A percentile compares a stretch with the other conserved stretches of the same genome.
These are phyloP conservation scores for Myriosclerotinia curreyana DNA, from an alignment of 2,329 filamentous ascomycete species.

Conservation along the genomic window DNA sequence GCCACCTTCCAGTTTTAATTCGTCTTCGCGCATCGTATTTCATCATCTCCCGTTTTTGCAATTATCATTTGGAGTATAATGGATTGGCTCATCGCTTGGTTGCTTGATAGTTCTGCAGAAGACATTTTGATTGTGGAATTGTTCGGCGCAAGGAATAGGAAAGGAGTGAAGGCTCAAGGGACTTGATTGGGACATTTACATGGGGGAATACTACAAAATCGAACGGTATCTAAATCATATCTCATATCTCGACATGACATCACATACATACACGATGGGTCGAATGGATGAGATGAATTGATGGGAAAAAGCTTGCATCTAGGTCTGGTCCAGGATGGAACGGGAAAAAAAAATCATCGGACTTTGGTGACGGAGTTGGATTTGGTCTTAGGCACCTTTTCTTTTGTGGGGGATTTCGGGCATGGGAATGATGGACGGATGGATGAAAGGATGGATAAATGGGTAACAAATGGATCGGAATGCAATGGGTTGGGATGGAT, in stretches of 20 bases:
- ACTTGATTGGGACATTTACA: constrained; percentile 2
- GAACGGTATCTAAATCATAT: neutral
- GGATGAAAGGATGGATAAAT: constrained; percentile 13
- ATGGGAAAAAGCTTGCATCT: constrained; percentile 16
- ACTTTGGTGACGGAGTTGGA: constrained; percentile 10
- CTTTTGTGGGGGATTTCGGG: neutral
- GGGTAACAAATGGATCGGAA: constrained; percentile 3
- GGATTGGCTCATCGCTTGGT: constrained; percentile 16
- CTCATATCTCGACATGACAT: neutral
- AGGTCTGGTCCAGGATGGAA: constrained; percentile 16
- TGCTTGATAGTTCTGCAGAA: constrained; percentile 3
- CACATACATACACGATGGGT: neutral
- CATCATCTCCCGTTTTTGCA: neutral
- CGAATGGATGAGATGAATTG: constrained; percentile 2
- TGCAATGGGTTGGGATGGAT: constrained; percentile 2
- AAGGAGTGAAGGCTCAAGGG: constrained; percentile 10
- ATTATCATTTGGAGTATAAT: constrained; percentile 9
- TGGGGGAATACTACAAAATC: constrained; percentile 18
- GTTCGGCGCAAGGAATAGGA: constrained; percentile 17
- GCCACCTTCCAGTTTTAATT: neutral
- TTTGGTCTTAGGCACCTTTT: neutral
- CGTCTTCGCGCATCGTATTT: constrained; percentile 6
- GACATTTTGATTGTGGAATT: neutral
- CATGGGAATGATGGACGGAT: constrained; percentile 8
- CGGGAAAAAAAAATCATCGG: constrained; percentile 2